Evolutionary conservation across 495 filamentous ascomycete genomes (phyloP).

Genomic region (Talaromyces adpressus): DNA sequence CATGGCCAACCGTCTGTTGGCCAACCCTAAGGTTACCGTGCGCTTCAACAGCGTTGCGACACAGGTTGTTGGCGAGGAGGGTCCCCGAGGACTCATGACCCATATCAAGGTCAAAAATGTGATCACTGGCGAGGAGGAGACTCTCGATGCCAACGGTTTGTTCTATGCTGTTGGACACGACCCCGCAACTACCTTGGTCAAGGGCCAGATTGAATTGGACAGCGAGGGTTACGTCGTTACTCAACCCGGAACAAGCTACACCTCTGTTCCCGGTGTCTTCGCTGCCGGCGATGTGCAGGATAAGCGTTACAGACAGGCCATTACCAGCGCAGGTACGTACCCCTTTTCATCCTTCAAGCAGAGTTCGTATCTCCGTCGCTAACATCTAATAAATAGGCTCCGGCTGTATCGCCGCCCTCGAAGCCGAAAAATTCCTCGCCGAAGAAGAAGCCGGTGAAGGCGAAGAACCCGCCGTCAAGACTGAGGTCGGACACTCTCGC

Average conservation of each 20-base stretch:
- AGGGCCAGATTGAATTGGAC: slow-evolving; percentile 80
- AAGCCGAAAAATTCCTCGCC: slow-evolving; percentile 85
- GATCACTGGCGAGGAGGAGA: slow-evolving; percentile 68
- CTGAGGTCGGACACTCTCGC: slow-evolving; percentile 13
- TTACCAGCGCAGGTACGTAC: slow-evolving; percentile 87
- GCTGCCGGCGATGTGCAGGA: slow-evolving; percentile 98
- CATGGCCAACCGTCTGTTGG: slow-evolving; percentile 80
- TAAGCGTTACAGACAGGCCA: slow-evolving; percentile 95
- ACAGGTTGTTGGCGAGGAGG: slow-evolving; percentile 78
- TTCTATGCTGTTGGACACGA: slow-evolving; percentile 99
- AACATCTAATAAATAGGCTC: slow-evolving; percentile 51
- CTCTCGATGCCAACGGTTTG: slow-evolving; percentile 80
- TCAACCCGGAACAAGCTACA: slow-evolving; percentile 79
- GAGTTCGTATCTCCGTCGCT: background rate
- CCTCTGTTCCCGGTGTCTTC: slow-evolving; percentile 87
- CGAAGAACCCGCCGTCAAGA: slow-evolving; percentile 14
- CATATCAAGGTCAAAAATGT: slow-evolving; percentile 73
- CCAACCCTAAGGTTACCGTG: slow-evolving; percentile 83
- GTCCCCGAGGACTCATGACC: slow-evolving; percentile 71
- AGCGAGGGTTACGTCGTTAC: slow-evolving; percentile 85
- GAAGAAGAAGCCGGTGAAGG: slow-evolving; percentile 58
- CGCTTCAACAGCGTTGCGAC: slow-evolving; percentile 73
- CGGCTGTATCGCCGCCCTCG: slow-evolving; percentile 89
- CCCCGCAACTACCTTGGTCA: slow-evolving; percentile 80
- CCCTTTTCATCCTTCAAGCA: no score